Base-by-base conservation (phyloP, 2,329 filamentous ascomycete genomes). In the Phialocephala sp. region DNA sequence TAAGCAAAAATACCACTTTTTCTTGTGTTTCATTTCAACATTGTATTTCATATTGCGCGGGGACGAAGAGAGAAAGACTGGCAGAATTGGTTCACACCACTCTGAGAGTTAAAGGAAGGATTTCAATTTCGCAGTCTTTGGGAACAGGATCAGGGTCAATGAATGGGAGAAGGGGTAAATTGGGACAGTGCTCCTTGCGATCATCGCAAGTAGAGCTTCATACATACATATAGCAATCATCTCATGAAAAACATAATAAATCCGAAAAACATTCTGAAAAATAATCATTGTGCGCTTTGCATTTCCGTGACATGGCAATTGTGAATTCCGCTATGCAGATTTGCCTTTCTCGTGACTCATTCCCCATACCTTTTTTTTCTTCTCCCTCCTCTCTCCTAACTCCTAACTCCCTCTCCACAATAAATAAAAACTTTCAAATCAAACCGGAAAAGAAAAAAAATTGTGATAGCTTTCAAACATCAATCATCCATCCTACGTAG, bases 91-190 rank as follows among this genome's bases (percentile, higher is more conserved):
- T 67, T 67, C 66, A 67, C 66, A 65, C 66, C 66, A 67, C 66
- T 67, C 66, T 63, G 61, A 43, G 65, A 67, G 61, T 64, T 64
- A 43, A 67, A 67, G 59, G 62, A 62, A 67, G 61, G 58, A 45
- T 22, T 32, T 58, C 57, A 64, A 47, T 62, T 39, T 54, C 59
- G 50, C 50, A 54, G 50, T 54, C 50, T 54, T 54, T 32, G 27
- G 27, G 27, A 32, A 32, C 27, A 32, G 27, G 45, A 20, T 22
- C 22, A 22, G 14, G 50, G 50, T n/a, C n/a, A n/a, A n/a, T n/a
- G n/a, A n/a, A n/a, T n/a, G n/a, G n/a, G n/a, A n/a, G n/a, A n/a
- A 54, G 32, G 50, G 24, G 18, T 20, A 15, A 32, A 32, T 32
- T 32, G 12, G 22, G 50, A 18, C 8, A 20, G 52, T 62, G 60